phyloP scores from a whole-genome alignment of 331 rosid genomes.

The Stylosanthes scabra region DNA sequence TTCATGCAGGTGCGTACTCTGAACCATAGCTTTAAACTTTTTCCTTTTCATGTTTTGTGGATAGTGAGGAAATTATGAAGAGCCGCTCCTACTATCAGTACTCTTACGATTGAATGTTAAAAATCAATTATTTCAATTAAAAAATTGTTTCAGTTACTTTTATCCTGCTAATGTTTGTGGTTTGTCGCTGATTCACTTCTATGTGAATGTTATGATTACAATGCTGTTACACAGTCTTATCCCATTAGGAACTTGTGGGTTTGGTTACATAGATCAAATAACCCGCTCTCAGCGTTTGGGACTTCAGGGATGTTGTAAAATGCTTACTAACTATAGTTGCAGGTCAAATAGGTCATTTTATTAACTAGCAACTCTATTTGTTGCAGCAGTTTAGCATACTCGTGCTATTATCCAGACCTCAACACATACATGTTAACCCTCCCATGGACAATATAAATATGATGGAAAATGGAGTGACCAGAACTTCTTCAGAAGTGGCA shows the following conservation, averaged over 20 bases:
- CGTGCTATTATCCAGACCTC: constrained; percentile 77
- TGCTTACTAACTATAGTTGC: constrained; percentile 6
- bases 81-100: background rate
- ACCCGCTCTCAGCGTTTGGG: background rate
- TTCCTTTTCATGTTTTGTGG: constrained; percentile 3
- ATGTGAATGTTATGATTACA: background rate
- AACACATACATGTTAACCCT: constrained; percentile 74
- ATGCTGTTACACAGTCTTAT: background rate
- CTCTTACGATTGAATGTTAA: constrained; percentile 21
- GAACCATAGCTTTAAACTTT: constrained; percentile 17
- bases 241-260: no score
- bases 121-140: constrained; percentile 12
- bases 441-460: constrained; percentile 55
- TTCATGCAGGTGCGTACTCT: constrained; percentile 83
- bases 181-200: background rate
- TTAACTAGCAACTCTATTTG: constrained; percentile 23
- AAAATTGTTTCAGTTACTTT: background rate
- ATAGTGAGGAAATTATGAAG: background rate
- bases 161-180: background rate
- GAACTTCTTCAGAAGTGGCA: constrained; percentile 59
- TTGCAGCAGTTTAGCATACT: constrained; percentile 92
- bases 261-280: no score
- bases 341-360: constrained; percentile 13
- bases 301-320: constrained; percentile 5
- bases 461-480: constrained; percentile 51